Percentiles rank a stretch among this genome's conserved stretches.
Evolutionary conservation across 1,139 yeast genomes (phyloP).

Genomic region (Candida dubliniensis): DNA sequence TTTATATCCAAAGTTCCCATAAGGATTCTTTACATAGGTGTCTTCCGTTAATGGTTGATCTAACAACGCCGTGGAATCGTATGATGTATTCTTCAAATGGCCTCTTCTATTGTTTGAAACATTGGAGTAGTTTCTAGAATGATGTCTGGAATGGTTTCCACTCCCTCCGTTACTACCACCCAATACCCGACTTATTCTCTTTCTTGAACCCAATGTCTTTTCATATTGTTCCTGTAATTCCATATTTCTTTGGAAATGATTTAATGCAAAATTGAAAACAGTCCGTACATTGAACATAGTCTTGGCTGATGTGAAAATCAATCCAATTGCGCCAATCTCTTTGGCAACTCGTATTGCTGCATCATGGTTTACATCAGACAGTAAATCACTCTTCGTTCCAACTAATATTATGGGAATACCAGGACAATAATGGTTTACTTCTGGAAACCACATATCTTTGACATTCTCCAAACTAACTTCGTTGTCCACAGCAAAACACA

Average conservation of each 20-base stretch:
- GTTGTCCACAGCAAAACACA: slow-evolving; percentile 74
- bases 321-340: slow-evolving; percentile 72
- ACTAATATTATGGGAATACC: slow-evolving; percentile 73
- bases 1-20: slow-evolving; percentile 25
- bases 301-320: slow-evolving; percentile 78
- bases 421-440: slow-evolving; percentile 80
- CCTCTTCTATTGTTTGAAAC: slow-evolving; percentile 26
- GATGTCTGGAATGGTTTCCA: slow-evolving; percentile 14
- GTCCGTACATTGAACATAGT: slow-evolving; percentile 63
- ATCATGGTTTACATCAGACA: slow-evolving; percentile 43
- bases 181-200: slow-evolving; percentile 31
- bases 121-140: slow-evolving; percentile 26
- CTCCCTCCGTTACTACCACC: slow-evolving; percentile 11
- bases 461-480: slow-evolving; percentile 69
- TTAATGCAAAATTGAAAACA: slow-evolving; percentile 60
- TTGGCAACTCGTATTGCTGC: slow-evolving; percentile 58
- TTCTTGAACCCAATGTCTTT: slow-evolving; percentile 33
- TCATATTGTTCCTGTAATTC: slow-evolving; percentile 42
- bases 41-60: slow-evolving; percentile 44
- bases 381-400: slow-evolving; percentile 75
- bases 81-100: slow-evolving; percentile 39
- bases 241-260: slow-evolving; percentile 35
- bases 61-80: slow-evolving; percentile 38
- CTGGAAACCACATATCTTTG: slow-evolving; percentile 84
- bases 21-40: slow-evolving; percentile 29